Conservation (phyloP, 73 alveolate genomes). For the Uronychia binucleata region DNA sequence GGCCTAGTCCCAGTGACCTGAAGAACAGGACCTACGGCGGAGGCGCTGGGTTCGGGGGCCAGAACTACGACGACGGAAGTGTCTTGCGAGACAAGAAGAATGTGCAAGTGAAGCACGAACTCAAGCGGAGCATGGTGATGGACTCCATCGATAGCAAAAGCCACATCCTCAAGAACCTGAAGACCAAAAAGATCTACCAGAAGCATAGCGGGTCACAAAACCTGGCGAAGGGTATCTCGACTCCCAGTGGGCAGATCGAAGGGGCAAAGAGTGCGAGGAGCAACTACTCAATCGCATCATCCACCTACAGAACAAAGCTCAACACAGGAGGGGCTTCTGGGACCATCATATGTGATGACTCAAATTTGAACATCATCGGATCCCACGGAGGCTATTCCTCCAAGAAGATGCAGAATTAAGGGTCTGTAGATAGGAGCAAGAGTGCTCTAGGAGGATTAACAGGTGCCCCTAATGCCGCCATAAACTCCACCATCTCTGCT, state of each 20-base stretch:
- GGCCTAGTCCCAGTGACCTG: neutral
- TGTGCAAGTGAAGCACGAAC: neutral
- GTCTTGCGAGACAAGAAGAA: neutral
- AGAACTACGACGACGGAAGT: neutral
- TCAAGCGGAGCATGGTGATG: neutral
- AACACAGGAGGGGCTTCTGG: neutral
- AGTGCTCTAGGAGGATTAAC: no score
- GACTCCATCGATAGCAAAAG: neutral
- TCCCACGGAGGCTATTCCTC: neutral
- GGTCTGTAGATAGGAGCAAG: neutral
- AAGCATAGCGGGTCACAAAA: neutral
- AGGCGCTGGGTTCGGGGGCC: neutral
- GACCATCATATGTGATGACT: neutral
- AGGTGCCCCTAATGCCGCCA: neutral
- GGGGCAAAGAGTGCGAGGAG: constrained; percentile 1
- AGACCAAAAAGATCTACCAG: neutral
- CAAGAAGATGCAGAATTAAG: no score
- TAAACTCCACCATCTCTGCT: no score
- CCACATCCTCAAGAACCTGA: neutral
- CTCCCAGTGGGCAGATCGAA: neutral
- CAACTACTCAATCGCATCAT: neutral
- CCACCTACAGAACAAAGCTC: neutral
- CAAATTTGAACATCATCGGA: neutral
- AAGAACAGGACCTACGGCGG: neutral
- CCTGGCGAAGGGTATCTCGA: neutral